phyloP scores from a whole-genome alignment of 805 yeast species.

The Metschnikowia santaceciliae region DNA sequence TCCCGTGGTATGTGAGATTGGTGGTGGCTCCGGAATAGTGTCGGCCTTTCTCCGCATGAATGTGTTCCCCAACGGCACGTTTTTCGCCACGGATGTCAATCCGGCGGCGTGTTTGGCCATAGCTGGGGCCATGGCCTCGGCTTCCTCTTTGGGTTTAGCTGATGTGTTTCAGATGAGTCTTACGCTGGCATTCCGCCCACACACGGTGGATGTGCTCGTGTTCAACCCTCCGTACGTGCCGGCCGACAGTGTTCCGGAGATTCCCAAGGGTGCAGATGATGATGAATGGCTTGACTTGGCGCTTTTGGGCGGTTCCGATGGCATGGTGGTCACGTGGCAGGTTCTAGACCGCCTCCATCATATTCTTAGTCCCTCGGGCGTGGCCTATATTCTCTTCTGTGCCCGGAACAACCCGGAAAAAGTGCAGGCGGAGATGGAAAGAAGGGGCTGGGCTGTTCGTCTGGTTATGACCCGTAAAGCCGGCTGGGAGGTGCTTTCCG shows the following conservation, averaged over 20 bases:
- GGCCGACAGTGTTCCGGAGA: slow-evolving; percentile 63
- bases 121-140: slow-evolving; percentile 15
- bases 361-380: slow-evolving; percentile 55
- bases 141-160: slow-evolving; percentile 1
- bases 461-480: slow-evolving; percentile 70
- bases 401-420: slow-evolving; percentile 79
- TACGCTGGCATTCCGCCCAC: slow-evolving; percentile 43
- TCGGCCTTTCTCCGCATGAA: slow-evolving; percentile 67
- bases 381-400: slow-evolving; percentile 86
- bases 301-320: slow-evolving; percentile 81
- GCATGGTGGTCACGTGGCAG: slow-evolving; percentile 78
- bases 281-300: slow-evolving; percentile 85
- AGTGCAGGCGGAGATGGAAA: slow-evolving; percentile 48
- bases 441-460: slow-evolving; percentile 50
- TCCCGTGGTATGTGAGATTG: slow-evolving; percentile 76
- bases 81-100: slow-evolving; percentile 74
- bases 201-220: slow-evolving; percentile 63
- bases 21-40: slow-evolving; percentile 90
- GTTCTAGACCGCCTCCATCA: slow-evolving; percentile 53
- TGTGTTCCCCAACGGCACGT: slow-evolving; percentile 49
- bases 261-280: slow-evolving; percentile 46
- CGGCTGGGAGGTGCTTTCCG: slow-evolving; percentile 91
- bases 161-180: slow-evolving; percentile 53
- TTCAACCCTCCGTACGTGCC: slow-evolving; percentile 99
- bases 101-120: slow-evolving; percentile 64